Evolutionary conservation across 1,284 basidiomycete genomes (phyloP), one percentile per base, ranked within the genome.

Genomic region (Malassezia furfur): DNA sequence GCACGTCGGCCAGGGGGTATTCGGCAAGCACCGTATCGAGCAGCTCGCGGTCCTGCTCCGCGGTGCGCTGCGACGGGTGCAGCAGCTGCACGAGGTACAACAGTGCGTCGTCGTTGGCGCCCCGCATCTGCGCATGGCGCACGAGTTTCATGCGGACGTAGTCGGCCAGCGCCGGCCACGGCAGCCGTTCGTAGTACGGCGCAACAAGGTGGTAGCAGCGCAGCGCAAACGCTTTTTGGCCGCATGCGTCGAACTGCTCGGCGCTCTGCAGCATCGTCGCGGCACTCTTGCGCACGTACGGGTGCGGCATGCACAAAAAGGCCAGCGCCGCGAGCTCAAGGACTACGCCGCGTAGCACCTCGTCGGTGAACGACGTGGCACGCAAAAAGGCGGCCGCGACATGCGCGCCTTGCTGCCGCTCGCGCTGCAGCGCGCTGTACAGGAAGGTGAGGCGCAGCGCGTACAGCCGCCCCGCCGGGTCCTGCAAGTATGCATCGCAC

Each of bases 281-380:
- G 0, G 78, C 79, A 37, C 75, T 77, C 57, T 78, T 74, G 25
- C 80, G 60, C 43, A 66, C 70, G 63, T 57, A 63, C 52, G 67
- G 73, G 61, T 6, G 67, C 52, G 74, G 64, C 32, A 50, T 19
- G 3, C 73, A 72, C 9, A 78, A 58, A 52, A 78, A 76, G 0
- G 76, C 70, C 1, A 75, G 45, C 0, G 79, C 80, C 0, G 80
- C 79, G 62, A 80, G 78, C 59, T 81, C 80, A 6, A 81, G 69
- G 52, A 81, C 65, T 10, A 81, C 71, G 0, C 79, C 80, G 12
- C 76, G 73, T 0, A 78, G 72, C 2, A 81, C 74, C 59, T 81
- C 80, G 28, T 81, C 79, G 2, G 63, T 64, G 2, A 54, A 49
- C 5, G 52, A 35, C 0, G 68, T 61, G 45, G 65, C 68, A 32